Evolutionary conservation across 495 filamentous ascomycete species (phyloP), one percentile per base, ranked within the genome.

Genomic region (Aspergillus leporis): DNA sequence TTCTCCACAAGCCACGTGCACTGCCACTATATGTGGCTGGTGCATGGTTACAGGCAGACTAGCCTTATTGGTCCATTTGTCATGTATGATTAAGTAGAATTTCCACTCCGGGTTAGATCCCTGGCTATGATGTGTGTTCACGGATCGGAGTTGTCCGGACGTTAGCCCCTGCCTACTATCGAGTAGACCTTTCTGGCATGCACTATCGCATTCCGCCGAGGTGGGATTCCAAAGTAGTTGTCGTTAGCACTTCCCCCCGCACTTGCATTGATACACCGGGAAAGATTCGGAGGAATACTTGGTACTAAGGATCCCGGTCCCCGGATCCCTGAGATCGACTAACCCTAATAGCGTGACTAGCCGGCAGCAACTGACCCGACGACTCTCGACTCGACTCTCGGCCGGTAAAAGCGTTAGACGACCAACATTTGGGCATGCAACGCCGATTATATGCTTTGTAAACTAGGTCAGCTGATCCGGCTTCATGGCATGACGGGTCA

Each of bases 131-230:
- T 23, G 19, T 13, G 23, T n/a, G 21, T 36, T 12, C 16, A 1
- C 30, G 28, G n/a, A 41, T 38, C 57, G 57, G 57, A 59, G 34
- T 53, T 59, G 49, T 40, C 57, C 57, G 57, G 50, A 14, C 1
- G 21, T 53, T 38, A 9, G 13, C n/a, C 30, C 31, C 34, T 38
- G 14, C 31, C n/a, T 22, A 18, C 23, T 2, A 50, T 5, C 43
- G 9, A 48, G 21, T 48, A 14, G 50, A 22, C 18, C 0, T 6
- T 53, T 53, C 51, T 41, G 34, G 51, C 51, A 53, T 41, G 51
- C n/a, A 12, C 51, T 16, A 41, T 41, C 9, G 34, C 21, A 40
- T 53, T 53, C 51, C 49, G 34, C 12, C 51, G 16, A 38, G 12
- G 46, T 21, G 21, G n/a, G 14, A 23, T 32, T 12, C 9, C 19